A percentile compares a stretch with the other conserved stretches of the same genome.
phyloP scores from a whole-genome alignment of 441 rosid genomes.

The Croton setiger region DNA sequence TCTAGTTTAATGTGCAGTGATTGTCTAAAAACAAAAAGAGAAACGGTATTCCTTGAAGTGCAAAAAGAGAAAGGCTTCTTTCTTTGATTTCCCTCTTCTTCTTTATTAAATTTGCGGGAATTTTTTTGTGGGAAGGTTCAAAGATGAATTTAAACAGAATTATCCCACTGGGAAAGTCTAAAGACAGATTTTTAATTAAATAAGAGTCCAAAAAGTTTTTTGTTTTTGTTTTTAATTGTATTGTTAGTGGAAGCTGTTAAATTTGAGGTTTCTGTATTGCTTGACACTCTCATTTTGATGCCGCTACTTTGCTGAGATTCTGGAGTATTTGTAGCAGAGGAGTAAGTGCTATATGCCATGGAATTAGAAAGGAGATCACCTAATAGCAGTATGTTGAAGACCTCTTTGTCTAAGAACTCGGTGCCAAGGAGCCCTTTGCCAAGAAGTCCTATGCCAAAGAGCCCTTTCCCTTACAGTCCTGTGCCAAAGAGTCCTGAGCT shows the following conservation, averaged over 20 bases:
- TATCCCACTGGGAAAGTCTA: too few species aligned
- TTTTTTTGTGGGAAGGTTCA: not conserved
- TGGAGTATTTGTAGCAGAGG: not conserved
- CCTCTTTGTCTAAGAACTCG: conserved; percentile 39
- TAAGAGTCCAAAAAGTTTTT: not conserved
- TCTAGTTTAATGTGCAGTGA: conserved; percentile 17
- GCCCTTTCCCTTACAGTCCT: conserved; percentile 48
- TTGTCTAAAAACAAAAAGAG: conserved; percentile 14
- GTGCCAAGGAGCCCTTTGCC: conserved; percentile 10
- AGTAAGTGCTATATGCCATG: conserved; percentile 18
- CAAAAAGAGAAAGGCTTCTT: conserved; percentile 15
- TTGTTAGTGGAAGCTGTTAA: not conserved
- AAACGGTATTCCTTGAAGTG: conserved; percentile 3
- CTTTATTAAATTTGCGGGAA: conserved; percentile 8
- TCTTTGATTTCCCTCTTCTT: conserved; percentile 4
- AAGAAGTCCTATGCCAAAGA: conserved; percentile 23
- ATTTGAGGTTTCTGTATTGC: not conserved
- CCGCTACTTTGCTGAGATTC: conserved; percentile 3
- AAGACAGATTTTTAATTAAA: not conserved
- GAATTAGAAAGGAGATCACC: conserved; percentile 26
- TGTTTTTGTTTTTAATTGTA: not conserved
- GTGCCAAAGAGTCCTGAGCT: conserved; percentile 55
- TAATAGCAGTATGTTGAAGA: conserved; percentile 30
- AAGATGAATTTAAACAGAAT: too few species aligned
- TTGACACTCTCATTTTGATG: conserved; percentile 13